Evolutionary conservation across 495 filamentous ascomycete species (phyloP), one percentile per base, ranked within the genome.

Genomic region (Haplographium delicatum): DNA sequence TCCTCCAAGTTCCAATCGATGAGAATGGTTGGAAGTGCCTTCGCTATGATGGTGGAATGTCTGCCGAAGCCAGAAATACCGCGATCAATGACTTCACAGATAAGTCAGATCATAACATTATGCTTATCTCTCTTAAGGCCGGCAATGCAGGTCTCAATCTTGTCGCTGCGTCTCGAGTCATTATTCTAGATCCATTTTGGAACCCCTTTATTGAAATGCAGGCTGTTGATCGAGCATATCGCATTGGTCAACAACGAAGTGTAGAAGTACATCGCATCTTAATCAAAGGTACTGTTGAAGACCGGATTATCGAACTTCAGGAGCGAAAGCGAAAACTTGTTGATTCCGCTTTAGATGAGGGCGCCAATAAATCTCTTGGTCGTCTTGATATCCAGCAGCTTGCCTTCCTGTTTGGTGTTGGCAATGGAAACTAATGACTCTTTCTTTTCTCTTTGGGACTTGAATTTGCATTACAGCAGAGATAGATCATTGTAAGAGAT

Each of bases 111-210:
- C 76, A 81, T 62, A 81, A 78, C 52, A 73, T 97, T 62, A 85
- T 97, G 81, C 71, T 97, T 20, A 84, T 96, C 3, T 94, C 88
- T 10, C 74, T 97, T 31, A 89, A 89, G 45, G 91, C 91, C 0
- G 91, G 91, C 10, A 97, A 97, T 61, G 79, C 91, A 0, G 91
- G 91, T 0, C 73, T 97, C 30, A 97, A 97, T 62, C 78, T 97
- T 16, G 84, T 85, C 6, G 82, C 82, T n/a, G 91, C 91, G 0
- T 85, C 82, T 0, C 84, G 89, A 56, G 86, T 97, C 54, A 88
- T 97, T 62, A 85, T 96, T 45, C 80, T 94, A 48, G 91, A 97
- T 57, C 91, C 91, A 0, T 96, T 95, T 71, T 97, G 93, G 88
- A 97, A 97, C 53, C 90, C 91, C 0, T 96, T 85, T 62, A 85